A percentile compares a stretch with the other conserved stretches of the same genome.
Evolutionary conservation across 257 asterid genomes (phyloP).

Genomic region (Solanum sparsipilum): DNA sequence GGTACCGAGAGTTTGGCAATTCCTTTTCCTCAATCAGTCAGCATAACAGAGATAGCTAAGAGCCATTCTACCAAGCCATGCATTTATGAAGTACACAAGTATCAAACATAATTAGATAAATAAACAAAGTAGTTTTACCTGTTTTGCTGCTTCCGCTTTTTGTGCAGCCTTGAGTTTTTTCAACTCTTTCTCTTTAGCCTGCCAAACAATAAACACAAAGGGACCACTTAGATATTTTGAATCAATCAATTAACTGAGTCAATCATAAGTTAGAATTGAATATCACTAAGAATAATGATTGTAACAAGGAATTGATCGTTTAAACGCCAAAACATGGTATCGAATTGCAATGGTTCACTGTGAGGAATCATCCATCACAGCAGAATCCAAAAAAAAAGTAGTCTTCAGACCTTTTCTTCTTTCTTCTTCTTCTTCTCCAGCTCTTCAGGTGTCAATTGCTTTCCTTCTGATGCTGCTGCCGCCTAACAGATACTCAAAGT

Average conservation of each 20-base stretch:
- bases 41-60: neutral
- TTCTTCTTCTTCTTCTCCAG: constrained; percentile 87
- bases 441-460: constrained; percentile 53
- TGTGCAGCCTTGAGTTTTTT: constrained; percentile 83
- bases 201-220: neutral
- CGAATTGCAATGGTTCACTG: neutral
- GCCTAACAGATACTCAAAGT: neutral
- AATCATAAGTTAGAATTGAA: neutral
- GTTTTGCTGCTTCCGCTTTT: constrained; percentile 80
- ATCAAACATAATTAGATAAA: neutral
- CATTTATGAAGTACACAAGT: neutral
- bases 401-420: constrained; percentile 65
- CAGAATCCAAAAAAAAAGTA: neutral
- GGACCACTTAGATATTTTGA: neutral
- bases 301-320: neutral
- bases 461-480: constrained; percentile 27
- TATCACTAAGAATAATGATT: neutral
- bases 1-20: neutral
- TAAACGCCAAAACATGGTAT: neutral
- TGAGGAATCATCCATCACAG: neutral
- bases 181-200: constrained; percentile 89
- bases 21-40: neutral
- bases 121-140: constrained; percentile 15
- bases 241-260: neutral
- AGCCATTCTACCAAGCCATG: neutral